Conservation (phyloP, 2,329 filamentous ascomycete genomes). For the Plectosphaerella sp. region DNA sequence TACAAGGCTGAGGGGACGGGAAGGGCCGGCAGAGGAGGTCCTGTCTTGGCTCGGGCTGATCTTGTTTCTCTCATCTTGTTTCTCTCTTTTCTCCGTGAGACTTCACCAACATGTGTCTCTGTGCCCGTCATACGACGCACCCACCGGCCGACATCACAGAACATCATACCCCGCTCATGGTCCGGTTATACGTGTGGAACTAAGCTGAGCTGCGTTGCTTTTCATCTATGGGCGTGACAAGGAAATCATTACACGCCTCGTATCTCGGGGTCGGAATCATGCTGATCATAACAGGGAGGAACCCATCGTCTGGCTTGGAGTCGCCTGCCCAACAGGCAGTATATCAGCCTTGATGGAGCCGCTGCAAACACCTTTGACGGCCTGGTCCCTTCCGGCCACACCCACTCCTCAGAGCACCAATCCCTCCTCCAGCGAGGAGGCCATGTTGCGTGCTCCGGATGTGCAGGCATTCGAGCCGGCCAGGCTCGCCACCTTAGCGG, state of each 20-base stretch:
- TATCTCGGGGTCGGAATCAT: not conserved
- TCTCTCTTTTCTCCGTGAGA: not conserved
- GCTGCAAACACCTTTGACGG: too few relatives aligned
- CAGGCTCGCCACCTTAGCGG: conserved; percentile 1
- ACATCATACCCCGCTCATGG: not conserved
- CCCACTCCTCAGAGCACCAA: not conserved
- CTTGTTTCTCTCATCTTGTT: not conserved
- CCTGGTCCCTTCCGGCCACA: not conserved
- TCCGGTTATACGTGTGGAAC: too few relatives aligned
- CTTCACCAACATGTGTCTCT: not conserved
- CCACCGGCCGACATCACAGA: not conserved
- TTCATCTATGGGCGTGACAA: not conserved
- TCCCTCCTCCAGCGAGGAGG: not conserved
- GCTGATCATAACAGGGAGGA: not conserved
- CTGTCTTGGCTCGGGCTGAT: too few relatives aligned
- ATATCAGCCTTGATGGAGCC: not conserved
- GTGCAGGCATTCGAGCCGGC: too few relatives aligned
- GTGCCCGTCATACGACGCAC: not conserved
- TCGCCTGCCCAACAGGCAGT: too few relatives aligned
- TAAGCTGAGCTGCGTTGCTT: not conserved
- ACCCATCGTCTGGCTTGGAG: too few relatives aligned
- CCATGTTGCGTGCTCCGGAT: not conserved
- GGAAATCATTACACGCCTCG: not conserved
- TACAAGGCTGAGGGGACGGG: not conserved
- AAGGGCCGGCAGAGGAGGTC: not conserved